A percentile compares a stretch with the other conserved stretches of the same genome.
phyloP scores from a whole-genome alignment of 2,329 filamentous ascomycete genomes.

The Nothophaeocryptopus gaeumannii region DNA sequence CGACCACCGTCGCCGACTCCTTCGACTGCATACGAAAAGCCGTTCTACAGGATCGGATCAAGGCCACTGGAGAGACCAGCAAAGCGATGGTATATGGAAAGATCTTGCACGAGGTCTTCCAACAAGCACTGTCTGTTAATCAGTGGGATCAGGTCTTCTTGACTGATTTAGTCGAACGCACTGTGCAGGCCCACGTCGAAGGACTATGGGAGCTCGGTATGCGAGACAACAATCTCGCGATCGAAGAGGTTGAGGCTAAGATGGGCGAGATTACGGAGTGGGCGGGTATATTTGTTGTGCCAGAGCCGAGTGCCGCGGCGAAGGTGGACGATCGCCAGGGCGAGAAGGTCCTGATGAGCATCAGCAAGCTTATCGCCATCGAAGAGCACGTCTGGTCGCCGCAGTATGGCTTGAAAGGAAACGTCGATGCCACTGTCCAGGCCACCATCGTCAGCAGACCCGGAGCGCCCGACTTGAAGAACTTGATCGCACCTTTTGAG shows the following conservation, averaged over 20 bases:
- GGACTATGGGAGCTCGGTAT: constrained; percentile 86
- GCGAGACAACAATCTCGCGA: constrained; percentile 62
- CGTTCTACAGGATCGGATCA: constrained; percentile 91
- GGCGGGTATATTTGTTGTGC: constrained; percentile 76
- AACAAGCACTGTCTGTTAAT: constrained; percentile 81
- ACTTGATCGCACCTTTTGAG: constrained; percentile 84
- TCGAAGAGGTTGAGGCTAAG: constrained; percentile 77
- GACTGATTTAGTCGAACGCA: constrained; percentile 61
- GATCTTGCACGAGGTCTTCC: constrained; percentile 92
- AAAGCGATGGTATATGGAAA: constrained; percentile 86
- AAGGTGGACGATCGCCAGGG: constrained; percentile 76
- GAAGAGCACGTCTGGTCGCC: constrained; percentile 99
- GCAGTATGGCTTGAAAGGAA: constrained; percentile 94
- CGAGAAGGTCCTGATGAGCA: constrained; percentile 72
- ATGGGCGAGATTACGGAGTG: constrained; percentile 77
- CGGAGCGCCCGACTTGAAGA: constrained; percentile 48
- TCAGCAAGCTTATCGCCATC: constrained; percentile 91
- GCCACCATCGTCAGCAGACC: constrained; percentile 72
- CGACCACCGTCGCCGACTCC: constrained; percentile 94
- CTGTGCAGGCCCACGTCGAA: constrained; percentile 77
- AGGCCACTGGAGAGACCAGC: constrained; percentile 77
- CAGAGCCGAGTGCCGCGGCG: constrained; percentile 67
- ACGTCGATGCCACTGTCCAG: constrained; percentile 95
- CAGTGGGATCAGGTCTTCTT: constrained; percentile 73
- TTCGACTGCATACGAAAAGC: constrained; percentile 88